Evolutionary conservation across 2,329 filamentous ascomycete species (phyloP).

Genomic region (Exophiala calicioides): DNA sequence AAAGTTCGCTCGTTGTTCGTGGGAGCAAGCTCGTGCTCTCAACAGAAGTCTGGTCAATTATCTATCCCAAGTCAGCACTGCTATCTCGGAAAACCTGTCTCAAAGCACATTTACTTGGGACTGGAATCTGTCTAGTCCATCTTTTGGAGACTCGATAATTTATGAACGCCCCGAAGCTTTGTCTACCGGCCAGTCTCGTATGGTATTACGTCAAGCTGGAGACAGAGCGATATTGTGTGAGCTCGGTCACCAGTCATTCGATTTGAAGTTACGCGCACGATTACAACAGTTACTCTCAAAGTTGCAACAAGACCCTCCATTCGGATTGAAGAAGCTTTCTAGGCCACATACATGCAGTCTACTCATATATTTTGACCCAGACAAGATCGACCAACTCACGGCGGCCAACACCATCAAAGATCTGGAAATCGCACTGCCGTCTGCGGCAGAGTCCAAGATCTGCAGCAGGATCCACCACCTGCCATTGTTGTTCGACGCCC

Average conservation of each 20-base stretch:
- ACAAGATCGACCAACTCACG: neutral
- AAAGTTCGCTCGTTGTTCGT: neutral
- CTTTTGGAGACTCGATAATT: too few species aligned
- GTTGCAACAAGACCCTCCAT: neutral
- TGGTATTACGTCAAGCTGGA: constrained; percentile 1
- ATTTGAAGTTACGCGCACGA: constrained; percentile 1
- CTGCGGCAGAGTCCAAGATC: constrained; percentile 41
- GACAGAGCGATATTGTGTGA: constrained; percentile 5
- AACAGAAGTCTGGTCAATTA: constrained; percentile 1
- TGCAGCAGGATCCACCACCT: constrained; percentile 45
- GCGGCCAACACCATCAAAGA: neutral
- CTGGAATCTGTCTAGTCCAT: too few species aligned
- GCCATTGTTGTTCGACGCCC: constrained; percentile 45
- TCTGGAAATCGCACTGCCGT: neutral
- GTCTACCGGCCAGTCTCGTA: neutral
- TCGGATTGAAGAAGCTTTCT: neutral
- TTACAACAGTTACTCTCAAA: neutral
- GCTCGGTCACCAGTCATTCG: neutral
- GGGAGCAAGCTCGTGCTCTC: neutral
- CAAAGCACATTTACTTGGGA: too few species aligned
- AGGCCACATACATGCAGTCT: neutral
- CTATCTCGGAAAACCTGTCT: too few species aligned
- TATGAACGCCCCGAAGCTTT: neutral
- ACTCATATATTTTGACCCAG: constrained; percentile 5
- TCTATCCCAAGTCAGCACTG: neutral